phyloP scores from a whole-genome alignment of 164 flowering plant species.

The Brasenia schreberi region DNA sequence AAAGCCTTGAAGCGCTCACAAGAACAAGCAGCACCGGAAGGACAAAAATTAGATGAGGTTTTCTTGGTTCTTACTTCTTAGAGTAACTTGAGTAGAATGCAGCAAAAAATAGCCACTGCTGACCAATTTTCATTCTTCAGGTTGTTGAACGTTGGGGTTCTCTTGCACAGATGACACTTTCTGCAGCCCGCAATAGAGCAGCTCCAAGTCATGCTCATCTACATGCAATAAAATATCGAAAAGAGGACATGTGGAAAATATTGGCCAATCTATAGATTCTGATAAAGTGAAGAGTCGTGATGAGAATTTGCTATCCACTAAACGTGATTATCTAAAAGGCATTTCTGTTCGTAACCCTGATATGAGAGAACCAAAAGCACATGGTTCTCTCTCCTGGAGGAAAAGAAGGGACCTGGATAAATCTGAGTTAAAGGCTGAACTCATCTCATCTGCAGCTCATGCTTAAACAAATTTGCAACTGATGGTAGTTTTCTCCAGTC shows the following conservation, averaged over 20 bases:
- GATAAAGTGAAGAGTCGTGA: slow-evolving; percentile 11
- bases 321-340: slow-evolving; percentile 31
- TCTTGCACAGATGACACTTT: slow-evolving; percentile 56
- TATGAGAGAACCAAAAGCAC: slow-evolving; percentile 61
- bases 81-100: background rate
- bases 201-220: slow-evolving; percentile 87
- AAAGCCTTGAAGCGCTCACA: slow-evolving; percentile 89
- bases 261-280: slow-evolving; percentile 7
- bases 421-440: slow-evolving; percentile 26
- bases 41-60: slow-evolving; percentile 63
- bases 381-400: slow-evolving; percentile 74
- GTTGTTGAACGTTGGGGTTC: slow-evolving; percentile 91
- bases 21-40: slow-evolving; percentile 96
- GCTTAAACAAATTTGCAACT: slow-evolving; percentile 50
- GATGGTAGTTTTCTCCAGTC: slow-evolving; percentile 62
- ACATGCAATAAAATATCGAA: slow-evolving; percentile 64
- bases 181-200: slow-evolving; percentile 47
- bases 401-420: slow-evolving; percentile 27
- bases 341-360: slow-evolving; percentile 40
- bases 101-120: background rate
- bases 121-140: slow-evolving; percentile 12
- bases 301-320: slow-evolving; percentile 22
- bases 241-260: slow-evolving; percentile 29
- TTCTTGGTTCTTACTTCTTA: background rate
- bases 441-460: slow-evolving; percentile 41